Evolutionary conservation across 352 stramenopile genomes (phyloP), one percentile per base, ranked within the genome.

Genomic region (Phytopythium cucurbitacearum): DNA sequence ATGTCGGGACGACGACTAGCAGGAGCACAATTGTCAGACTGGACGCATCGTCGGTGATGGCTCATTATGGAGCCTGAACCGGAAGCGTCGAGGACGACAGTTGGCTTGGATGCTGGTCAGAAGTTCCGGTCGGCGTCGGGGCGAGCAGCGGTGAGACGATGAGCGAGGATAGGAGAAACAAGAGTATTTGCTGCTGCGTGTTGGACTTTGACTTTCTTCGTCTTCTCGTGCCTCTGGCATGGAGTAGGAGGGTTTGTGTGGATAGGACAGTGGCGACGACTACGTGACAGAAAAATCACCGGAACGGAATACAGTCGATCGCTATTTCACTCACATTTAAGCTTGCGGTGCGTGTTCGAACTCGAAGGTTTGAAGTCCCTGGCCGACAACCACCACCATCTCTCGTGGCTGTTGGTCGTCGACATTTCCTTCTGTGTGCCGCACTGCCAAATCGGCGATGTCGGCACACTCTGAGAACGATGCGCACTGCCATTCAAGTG

Each of bases 381-480:
- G 80, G 7, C 85, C 85, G 40, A 94, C 80, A 3, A 88, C 80
- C 4, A 89, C 67, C 44, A 89, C 74, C 15, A 70, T 56, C 32
- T 66, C 53, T 36, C 49, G 47, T 6, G 7, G 37, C 4, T 63
- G 51, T 5, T 39, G 46, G 13, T 13, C 36, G 13, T 49, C 36
- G 4, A 42, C 38, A n/a, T 36, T n/a, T 16, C 7, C 32, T 21
- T 34, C 9, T 3, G 43, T 50, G 38, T 57, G 34, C 15, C 60
- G 67, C 44, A 91, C 60, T 0, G 69, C 67, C 4, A 95, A 37
- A 47, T 83, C 71, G 12, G 85, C 79, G 48, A 95, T 91, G 41
- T 95, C 85, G 13, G 85, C 85, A 35, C 79, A 91, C 46, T 95
- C 85, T 0, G 78, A 85, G 54, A 94, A 87, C 21, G 64, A 71